A percentile compares a stretch with the other conserved stretches of the same genome.
phyloP scores from a whole-genome alignment of 306 rosid genomes.

The Citrullus colocynthis region DNA sequence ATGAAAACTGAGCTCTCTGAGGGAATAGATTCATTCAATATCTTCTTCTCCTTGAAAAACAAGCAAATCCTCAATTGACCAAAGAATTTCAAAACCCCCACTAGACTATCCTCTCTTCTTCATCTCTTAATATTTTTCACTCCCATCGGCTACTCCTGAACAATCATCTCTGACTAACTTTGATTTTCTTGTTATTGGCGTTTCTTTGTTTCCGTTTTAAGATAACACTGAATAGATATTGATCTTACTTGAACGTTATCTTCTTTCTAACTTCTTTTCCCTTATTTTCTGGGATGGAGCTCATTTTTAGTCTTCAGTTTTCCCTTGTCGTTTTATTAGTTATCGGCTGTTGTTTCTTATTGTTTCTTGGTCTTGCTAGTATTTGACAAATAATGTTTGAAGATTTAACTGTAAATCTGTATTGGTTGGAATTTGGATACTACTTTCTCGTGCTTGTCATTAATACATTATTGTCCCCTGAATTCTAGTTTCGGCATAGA shows the following conservation, averaged over 20 bases:
- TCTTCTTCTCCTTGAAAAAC: too few species aligned
- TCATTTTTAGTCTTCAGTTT: neutral
- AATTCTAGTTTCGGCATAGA: neutral
- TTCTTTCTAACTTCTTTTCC: neutral
- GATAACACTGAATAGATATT: neutral
- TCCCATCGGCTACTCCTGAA: neutral
- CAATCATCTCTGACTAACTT: neutral
- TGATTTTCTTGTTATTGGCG: slow-evolving; percentile 6
- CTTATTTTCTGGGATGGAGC: neutral
- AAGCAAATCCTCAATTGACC: neutral
- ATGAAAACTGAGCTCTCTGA: too few species aligned
- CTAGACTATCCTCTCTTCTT: neutral
- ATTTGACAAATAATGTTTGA: neutral
- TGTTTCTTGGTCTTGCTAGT: neutral
- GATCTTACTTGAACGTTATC: neutral
- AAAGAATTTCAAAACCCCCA: slow-evolving; percentile 26
- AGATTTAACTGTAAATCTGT: neutral
- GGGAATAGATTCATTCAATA: too few species aligned
- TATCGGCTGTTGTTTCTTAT: neutral
- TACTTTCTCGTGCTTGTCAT: neutral
- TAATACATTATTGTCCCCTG: neutral
- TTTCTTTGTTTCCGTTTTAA: neutral
- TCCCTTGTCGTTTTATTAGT: neutral
- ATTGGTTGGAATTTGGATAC: neutral
- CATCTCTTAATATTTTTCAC: neutral